Conservation (phyloP, 768 basidiomycete genomes). For the Gelatoporia subvermispora region DNA sequence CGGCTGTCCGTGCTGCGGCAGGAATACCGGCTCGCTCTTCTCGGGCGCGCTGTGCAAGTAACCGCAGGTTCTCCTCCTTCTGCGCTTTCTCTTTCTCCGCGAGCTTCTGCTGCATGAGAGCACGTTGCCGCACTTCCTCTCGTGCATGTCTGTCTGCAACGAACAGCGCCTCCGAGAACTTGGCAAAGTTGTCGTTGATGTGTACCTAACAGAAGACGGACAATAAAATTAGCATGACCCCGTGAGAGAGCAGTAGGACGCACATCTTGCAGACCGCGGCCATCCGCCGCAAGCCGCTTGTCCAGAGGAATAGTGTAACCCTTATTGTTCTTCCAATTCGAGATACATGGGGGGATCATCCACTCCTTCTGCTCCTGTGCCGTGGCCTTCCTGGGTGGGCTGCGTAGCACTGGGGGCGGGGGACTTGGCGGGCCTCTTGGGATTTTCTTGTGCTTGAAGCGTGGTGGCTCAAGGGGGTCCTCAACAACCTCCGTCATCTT, state of each 20-base stretch:
- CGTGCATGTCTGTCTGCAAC: constrained; percentile 96
- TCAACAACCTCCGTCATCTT: constrained; percentile 99
- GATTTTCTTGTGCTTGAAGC: constrained; percentile 99
- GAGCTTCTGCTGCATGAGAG: constrained; percentile 98
- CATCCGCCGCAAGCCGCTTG: constrained; percentile 96
- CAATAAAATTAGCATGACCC: background rate
- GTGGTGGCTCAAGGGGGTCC: constrained; percentile 93
- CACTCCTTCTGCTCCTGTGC: constrained; percentile 98
- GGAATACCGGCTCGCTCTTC: constrained; percentile 85
- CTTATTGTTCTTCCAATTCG: constrained; percentile 99
- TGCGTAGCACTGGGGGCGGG: constrained; percentile 90
- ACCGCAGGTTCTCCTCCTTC: constrained; percentile 93
- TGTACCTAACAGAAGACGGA: constrained; percentile 56
- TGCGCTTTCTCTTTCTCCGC: constrained; percentile 96
- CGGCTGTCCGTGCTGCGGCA: constrained; percentile 24
- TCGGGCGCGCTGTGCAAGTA: constrained; percentile 91
- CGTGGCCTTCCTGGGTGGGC: constrained; percentile 93
- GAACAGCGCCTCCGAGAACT: constrained; percentile 94
- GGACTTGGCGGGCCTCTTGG: constrained; percentile 95
- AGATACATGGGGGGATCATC: constrained; percentile 99
- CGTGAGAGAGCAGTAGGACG: constrained; percentile 25
- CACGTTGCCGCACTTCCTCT: constrained; percentile 93
- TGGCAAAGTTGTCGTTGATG: constrained; percentile 99
- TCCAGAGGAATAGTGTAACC: constrained; percentile 99
- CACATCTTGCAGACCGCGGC: constrained; percentile 96